Evolutionary conservation across 169 alveolate genomes (phyloP).

Genomic region (Eimeria brunetti): DNA sequence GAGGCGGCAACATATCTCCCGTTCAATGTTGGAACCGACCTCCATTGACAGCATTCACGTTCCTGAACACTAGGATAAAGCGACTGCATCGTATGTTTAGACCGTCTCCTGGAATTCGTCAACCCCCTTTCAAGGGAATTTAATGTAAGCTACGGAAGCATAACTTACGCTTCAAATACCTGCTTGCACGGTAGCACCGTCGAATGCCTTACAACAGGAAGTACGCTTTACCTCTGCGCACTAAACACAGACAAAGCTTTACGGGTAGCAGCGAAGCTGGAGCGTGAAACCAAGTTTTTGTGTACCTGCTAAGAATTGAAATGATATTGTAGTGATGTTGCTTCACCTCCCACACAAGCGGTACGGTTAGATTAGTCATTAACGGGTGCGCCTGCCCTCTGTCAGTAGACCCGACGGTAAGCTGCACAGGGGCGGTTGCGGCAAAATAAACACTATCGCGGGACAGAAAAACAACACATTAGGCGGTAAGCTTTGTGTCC

Average conservation of each 20-base stretch:
- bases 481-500: neutral
- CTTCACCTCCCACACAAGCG: neutral
- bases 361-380: neutral
- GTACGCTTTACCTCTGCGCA: neutral
- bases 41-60: neutral
- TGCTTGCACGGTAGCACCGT: neutral
- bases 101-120: neutral
- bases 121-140: neutral
- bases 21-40: no score
- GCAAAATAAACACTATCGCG: neutral
- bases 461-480: neutral
- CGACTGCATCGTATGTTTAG: neutral
- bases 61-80: neutral
- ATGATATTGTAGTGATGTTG: neutral
- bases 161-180: neutral
- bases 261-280: neutral
- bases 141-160: neutral
- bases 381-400: neutral
- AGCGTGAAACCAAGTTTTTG: neutral
- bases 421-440: neutral
- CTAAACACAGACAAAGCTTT: neutral
- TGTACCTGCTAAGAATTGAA: neutral
- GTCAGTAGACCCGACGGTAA: neutral
- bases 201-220: neutral
- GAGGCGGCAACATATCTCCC: no score